Percentiles rank a stretch among this genome's conserved stretches.
These are phyloP conservation scores for Pichia sp. DNA, from an alignment of 1,139 yeast genomes.

Conservation along the genomic window DNA sequence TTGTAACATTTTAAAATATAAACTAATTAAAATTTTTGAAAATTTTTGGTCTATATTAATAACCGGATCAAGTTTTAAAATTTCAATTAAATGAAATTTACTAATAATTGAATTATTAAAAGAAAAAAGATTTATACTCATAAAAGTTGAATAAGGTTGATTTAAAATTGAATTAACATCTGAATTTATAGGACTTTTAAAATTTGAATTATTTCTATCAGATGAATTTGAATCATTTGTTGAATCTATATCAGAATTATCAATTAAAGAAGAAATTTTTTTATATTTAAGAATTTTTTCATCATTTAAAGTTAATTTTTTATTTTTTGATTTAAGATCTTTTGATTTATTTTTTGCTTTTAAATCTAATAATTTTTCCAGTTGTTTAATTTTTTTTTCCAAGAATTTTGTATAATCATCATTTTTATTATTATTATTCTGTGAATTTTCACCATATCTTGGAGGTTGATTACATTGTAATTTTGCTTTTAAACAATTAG, in stretches of 20 bases:
- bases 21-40: slow-evolving; percentile 41
- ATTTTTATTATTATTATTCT: slow-evolving; percentile 31
- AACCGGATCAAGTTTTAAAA: slow-evolving; percentile 39
- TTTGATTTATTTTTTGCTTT: slow-evolving; percentile 2
- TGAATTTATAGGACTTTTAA: not conserved
- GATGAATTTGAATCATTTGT: not conserved
- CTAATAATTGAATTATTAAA: slow-evolving; percentile 6
- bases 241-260: not conserved
- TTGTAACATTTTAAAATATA: slow-evolving; percentile 45
- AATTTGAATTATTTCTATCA: too few species aligned
- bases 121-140: slow-evolving; percentile 1
- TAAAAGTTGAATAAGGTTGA: slow-evolving; percentile 6
- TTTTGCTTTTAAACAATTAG: slow-evolving; percentile 55
- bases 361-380: slow-evolving; percentile 39
- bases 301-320: slow-evolving; percentile 8
- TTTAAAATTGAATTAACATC: not conserved
- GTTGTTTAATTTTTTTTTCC: slow-evolving; percentile 44
- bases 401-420: slow-evolving; percentile 48
- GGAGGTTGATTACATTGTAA: slow-evolving; percentile 55
- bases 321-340: not conserved
- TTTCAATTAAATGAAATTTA: slow-evolving; percentile 31
- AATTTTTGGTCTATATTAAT: slow-evolving; percentile 41
- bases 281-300: slow-evolving; percentile 35
- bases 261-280: slow-evolving; percentile 35
- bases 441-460: slow-evolving; percentile 35